phyloP scores from a whole-genome alignment of 257 asterid genomes.

The Rubia yunnanensis region DNA sequence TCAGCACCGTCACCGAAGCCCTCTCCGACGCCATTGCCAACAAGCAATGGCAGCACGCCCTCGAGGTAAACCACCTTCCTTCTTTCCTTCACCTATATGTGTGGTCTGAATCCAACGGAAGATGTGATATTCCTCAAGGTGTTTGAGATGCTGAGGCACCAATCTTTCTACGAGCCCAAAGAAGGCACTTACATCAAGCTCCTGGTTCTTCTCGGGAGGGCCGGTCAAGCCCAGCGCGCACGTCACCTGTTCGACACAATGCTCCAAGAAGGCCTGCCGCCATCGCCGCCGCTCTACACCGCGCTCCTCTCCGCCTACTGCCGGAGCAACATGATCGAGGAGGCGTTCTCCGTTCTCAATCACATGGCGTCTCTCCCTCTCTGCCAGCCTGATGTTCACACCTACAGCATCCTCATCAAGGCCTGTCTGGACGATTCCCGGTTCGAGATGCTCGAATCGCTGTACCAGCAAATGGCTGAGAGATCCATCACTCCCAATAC shows the following conservation, averaged over 20 bases:
- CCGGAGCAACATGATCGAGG: slow-evolving; percentile 60
- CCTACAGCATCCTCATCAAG: slow-evolving; percentile 71
- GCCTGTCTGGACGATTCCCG: slow-evolving; percentile 63
- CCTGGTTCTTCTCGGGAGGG: slow-evolving; percentile 78
- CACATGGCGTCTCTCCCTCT: slow-evolving; percentile 58
- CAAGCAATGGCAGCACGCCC: slow-evolving; percentile 65
- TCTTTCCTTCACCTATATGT: not conserved
- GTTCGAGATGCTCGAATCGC: slow-evolving; percentile 63
- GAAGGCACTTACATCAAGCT: slow-evolving; percentile 92
- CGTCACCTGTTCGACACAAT: slow-evolving; percentile 64
- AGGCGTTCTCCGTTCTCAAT: slow-evolving; percentile 54
- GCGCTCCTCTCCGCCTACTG: slow-evolving; percentile 69
- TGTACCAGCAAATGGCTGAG: slow-evolving; percentile 58
- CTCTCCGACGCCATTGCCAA: slow-evolving; percentile 56
- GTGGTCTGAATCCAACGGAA: not conserved
- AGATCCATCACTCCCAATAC: slow-evolving; percentile 66
- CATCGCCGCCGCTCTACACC: slow-evolving; percentile 74
- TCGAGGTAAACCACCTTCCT: slow-evolving; percentile 33
- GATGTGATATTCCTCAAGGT: slow-evolving; percentile 29
- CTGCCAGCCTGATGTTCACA: slow-evolving; percentile 87
- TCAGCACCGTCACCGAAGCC: slow-evolving; percentile 67
- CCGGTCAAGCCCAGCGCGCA: slow-evolving; percentile 79
- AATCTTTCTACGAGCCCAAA: slow-evolving; percentile 73
- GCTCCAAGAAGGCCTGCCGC: slow-evolving; percentile 64
- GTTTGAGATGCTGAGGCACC: slow-evolving; percentile 74